Evolutionary conservation across 805 yeast species (phyloP), one percentile per base, ranked within the genome.

Genomic region (Yarrowia sp.): DNA sequence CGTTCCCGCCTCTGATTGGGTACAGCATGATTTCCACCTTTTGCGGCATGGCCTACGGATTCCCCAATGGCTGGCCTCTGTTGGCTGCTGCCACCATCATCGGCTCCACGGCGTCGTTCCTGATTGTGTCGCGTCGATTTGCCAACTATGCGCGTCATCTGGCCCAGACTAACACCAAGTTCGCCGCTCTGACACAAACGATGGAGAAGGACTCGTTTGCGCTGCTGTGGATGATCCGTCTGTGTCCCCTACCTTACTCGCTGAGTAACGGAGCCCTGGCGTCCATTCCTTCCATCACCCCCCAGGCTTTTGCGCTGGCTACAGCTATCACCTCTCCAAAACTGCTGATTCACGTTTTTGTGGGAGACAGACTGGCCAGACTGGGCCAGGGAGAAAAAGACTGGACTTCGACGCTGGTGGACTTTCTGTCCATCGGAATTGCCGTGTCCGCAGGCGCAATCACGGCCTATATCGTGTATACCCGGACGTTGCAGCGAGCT

Each of bases 161-260:
- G 72, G 84, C 92, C 3, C 79, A 83, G 14, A 73, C 83, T 3
- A 90, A 89, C 74, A 85, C 84, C 67, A 86, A 84, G 69, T 86
- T 95, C 71, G 84, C 87, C 71, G 91, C 96, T 0, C 84, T 95
- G 70, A 83, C 91, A 0, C 86, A 87, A 67, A 89, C 91, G 5
- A 76, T 94, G 69, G 96, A 91, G 68, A 84, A 85, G 67, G 88
- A 89, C 71, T 85, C 87, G 68, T 83, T 92, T 68, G 76, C 87
- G 70, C 77, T 95, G 30, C 77, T 94, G 66, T 84, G 89, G 65
- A 80, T 94, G 74, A 83, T 94, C 36, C 81, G 98, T 67, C 77
- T 94, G 68, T 92, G 97, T 72, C 99, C 99, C 0, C 83, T 94
- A 73, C 98, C 98, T 0, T 95, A 92, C 75, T 92, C 97, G 2